Conservation (phyloP, 2,329 filamentous ascomycete genomes). For the Helicocarpus griseus region DNA sequence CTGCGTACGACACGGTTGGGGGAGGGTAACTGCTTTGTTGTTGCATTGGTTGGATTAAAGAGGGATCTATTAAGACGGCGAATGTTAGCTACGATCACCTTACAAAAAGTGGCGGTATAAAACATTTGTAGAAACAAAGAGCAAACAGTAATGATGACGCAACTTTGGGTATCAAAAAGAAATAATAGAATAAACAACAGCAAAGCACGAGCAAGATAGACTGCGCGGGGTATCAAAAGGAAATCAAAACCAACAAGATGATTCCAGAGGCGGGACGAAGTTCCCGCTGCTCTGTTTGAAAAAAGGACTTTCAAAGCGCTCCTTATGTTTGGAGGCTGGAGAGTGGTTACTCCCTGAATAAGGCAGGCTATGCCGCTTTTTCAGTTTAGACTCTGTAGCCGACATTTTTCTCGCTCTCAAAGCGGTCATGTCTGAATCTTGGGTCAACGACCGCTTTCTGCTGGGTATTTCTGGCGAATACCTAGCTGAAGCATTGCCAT, state of each 20-base stretch:
- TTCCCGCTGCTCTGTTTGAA: constrained; percentile 46
- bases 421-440: background rate
- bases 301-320: constrained; percentile 31
- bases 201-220: constrained; percentile 6
- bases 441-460: constrained; percentile 4
- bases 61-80: constrained; percentile 41
- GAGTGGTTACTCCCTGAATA: background rate
- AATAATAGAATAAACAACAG: constrained; percentile 14
- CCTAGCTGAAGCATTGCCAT: background rate
- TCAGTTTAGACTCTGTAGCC: constrained; percentile 5
- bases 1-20: constrained; percentile 24
- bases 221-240: constrained; percentile 6
- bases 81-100: background rate
- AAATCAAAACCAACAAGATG: constrained; percentile 40
- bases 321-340: background rate
- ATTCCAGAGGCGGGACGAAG: constrained; percentile 44
- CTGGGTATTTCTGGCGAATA: background rate
- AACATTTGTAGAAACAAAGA: background rate
- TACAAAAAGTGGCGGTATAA: background rate
- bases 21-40: constrained; percentile 20
- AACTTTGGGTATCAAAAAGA: constrained; percentile 10
- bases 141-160: constrained; percentile 1
- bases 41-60: constrained; percentile 45
- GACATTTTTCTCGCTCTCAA: constrained; percentile 12
- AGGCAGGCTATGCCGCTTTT: background rate